Percentiles rank a stretch among this genome's conserved stretches.
Evolutionary conservation across 2,329 filamentous ascomycete species (phyloP).

Genomic region (Xylariaceae sp.): DNA sequence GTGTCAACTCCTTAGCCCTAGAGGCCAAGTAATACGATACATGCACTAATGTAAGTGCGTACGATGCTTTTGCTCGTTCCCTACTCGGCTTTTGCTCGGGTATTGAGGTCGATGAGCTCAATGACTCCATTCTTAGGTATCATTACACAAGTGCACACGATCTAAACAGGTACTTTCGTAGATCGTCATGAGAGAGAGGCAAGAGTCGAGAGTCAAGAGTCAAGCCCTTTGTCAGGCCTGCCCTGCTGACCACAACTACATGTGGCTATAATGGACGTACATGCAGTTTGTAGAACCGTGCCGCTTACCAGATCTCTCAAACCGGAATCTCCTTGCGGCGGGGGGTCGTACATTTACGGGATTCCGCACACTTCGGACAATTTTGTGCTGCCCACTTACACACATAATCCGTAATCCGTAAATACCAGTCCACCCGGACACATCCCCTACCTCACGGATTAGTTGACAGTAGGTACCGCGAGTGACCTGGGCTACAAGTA

Average conservation of each 20-base stretch:
- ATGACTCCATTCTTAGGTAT: not conserved
- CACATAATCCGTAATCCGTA: not conserved
- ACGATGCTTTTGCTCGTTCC: not conserved
- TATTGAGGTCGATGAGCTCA: not conserved
- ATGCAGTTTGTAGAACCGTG: slow-evolving; percentile 2
- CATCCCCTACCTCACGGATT: no score
- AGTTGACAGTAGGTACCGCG: no score
- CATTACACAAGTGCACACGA: not conserved
- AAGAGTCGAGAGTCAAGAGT: not conserved
- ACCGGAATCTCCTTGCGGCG: not conserved
- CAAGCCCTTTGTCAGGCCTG: slow-evolving; percentile 10
- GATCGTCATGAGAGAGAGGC: not conserved
- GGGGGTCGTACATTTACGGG: not conserved
- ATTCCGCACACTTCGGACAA: not conserved
- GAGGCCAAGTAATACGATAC: not conserved
- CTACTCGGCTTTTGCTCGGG: not conserved
- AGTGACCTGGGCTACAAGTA: not conserved
- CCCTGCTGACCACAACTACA: slow-evolving; percentile 19
- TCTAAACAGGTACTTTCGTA: not conserved
- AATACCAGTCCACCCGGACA: no score
- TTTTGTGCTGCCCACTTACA: not conserved
- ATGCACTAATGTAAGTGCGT: not conserved
- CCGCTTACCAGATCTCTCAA: not conserved
- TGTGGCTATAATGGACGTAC: slow-evolving; percentile 11
- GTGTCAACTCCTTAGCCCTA: not conserved